These are phyloP conservation scores for Plantago lanceolata DNA, from an alignment of 305 asterid genomes.

Conservation along the genomic window DNA sequence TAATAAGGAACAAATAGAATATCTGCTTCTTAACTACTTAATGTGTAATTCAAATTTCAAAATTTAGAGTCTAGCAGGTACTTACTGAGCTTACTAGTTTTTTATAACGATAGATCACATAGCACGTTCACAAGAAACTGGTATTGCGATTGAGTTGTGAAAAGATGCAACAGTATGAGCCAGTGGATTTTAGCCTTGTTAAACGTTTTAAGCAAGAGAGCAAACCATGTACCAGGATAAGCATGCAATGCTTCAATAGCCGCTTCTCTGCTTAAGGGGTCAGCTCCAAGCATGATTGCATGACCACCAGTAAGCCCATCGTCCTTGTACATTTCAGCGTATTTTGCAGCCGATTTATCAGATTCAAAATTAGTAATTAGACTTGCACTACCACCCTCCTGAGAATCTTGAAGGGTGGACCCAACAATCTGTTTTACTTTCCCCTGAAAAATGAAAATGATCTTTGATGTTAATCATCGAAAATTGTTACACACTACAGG, in stretches of 20 bases:
- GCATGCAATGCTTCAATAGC: slow-evolving; percentile 83
- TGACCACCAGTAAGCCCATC: slow-evolving; percentile 89
- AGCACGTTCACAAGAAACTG: background rate
- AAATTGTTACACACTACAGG: background rate
- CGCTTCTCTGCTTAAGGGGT: slow-evolving; percentile 71
- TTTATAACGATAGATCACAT: background rate
- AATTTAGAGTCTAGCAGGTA: too few relatives aligned
- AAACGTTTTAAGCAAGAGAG: slow-evolving; percentile 12
- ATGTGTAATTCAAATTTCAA: too few relatives aligned
- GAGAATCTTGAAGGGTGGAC: slow-evolving; percentile 79
- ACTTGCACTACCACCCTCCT: slow-evolving; percentile 57
- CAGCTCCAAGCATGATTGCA: slow-evolving; percentile 97
- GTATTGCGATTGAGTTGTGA: background rate
- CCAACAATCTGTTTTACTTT: slow-evolving; percentile 99
- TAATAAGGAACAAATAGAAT: background rate
- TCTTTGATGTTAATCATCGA: slow-evolving; percentile 19
- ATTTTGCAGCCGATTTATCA: slow-evolving; percentile 84
- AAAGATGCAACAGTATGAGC: background rate
- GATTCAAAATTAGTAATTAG: slow-evolving; percentile 87
- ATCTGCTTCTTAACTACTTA: too few relatives aligned
- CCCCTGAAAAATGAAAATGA: slow-evolving; percentile 51
- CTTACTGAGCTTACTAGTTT: background rate
- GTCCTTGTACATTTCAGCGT: slow-evolving; percentile 74
- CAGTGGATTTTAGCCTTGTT: background rate
- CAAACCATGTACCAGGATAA: slow-evolving; percentile 61